Evolutionary conservation across 2,329 filamentous ascomycete genomes (phyloP), one percentile per base, ranked within the genome.

Genomic region (Waltergamsia citrina): DNA sequence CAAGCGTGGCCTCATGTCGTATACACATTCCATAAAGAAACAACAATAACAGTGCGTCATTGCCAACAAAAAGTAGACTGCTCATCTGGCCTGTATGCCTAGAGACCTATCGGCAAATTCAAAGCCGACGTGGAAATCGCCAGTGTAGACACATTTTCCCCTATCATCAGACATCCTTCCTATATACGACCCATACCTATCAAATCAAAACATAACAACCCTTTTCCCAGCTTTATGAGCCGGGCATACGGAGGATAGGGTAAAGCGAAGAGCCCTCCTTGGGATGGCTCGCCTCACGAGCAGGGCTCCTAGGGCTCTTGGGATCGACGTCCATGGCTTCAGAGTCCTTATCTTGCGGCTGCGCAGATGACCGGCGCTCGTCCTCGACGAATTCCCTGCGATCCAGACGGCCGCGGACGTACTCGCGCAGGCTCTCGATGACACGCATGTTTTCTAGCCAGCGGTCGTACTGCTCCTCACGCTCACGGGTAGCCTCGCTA

Each of bases 401-500:
- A 36, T 73, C 62, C n/a, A 81, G 62, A 21, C 74, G 68, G 9
- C 69, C 60, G 30, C 63, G 64, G 34, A 81, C 63, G 40, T 74
- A 71, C 41, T 71, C 67, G 25, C 74, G 65, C 24, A 81, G 64
- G 28, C 62, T 68, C 57, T 81, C 77, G 34, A 81, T 76, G 33
- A 72, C 65, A 23, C 76, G 74, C 51, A 81, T 71, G 48, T 80
- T 77, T 54, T 78, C 73, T 10, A 81, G 57, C 76, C 76, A 81
- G 36, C 65, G 62, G 47, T 81, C 76, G 50, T 80, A 76, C 35
- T 67, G 67, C 51, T 77, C 73, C 48, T 78, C 74, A 18, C 71
- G 69, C 47, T 76, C 71, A 36, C 67, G 67, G 27, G 65, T 63
- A 24, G 62, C 60, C 2, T 65, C 64, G 40, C 65, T 67, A 4